phyloP scores from a whole-genome alignment of 2,329 filamentous ascomycete genomes.

The Cercospora berteroae region DNA sequence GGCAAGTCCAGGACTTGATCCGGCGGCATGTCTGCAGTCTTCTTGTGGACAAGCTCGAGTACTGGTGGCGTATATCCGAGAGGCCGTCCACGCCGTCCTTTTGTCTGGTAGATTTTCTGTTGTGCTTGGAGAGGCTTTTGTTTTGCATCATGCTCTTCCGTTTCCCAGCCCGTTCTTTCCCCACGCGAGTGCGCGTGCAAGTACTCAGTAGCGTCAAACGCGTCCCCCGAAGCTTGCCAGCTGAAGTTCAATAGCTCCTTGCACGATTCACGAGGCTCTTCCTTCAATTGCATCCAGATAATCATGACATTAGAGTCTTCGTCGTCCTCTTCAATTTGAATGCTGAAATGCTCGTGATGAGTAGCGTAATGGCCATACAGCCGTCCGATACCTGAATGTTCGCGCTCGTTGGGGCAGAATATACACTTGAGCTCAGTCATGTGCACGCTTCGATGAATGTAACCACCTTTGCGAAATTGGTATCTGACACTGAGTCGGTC shows the following conservation, averaged over 20 bases:
- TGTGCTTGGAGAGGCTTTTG: not conserved
- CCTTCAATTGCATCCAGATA: conserved; percentile 19
- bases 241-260: conserved; percentile 28
- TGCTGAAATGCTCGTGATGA: conserved; percentile 40
- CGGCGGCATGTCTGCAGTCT: conserved; percentile 15
- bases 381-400: conserved; percentile 29
- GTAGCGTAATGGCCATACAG: conserved; percentile 39
- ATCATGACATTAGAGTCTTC: conserved; percentile 18
- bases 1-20: conserved; percentile 29
- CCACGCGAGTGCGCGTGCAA: conserved; percentile 34
- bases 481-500: conserved; percentile 31
- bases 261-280: conserved; percentile 3
- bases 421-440: conserved; percentile 28
- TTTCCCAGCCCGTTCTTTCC: conserved; percentile 35
- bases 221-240: conserved; percentile 37
- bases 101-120: not conserved
- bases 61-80: not conserved
- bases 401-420: conserved; percentile 24
- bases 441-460: conserved; percentile 8
- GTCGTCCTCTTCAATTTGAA: conserved; percentile 25
- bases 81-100: not conserved
- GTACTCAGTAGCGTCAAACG: conserved; percentile 37
- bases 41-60: conserved; percentile 5
- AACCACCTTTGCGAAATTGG: conserved; percentile 13
- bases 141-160: not conserved